Conservation (phyloP, 2,329 filamentous ascomycete species). For the Aspergillus awamori region DNA sequence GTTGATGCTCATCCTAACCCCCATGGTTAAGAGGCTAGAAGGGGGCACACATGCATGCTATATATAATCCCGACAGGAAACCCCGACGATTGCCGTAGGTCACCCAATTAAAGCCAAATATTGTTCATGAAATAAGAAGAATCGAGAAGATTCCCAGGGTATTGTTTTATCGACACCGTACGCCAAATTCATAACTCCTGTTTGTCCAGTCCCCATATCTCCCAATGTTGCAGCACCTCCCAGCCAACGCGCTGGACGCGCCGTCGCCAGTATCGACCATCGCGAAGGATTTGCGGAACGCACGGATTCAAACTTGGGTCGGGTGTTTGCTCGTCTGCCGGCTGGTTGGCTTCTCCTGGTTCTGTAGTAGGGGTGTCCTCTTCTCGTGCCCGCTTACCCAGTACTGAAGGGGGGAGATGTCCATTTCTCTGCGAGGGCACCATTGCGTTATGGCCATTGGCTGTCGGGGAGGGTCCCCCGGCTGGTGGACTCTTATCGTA, state of each 20-base stretch:
- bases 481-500: conserved; percentile 11
- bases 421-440: not conserved
- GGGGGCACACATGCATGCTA: not conserved
- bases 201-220: conserved; percentile 48
- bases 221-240: conserved; percentile 47
- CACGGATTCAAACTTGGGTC: not conserved
- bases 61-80: not conserved
- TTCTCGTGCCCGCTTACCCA: conserved; percentile 27
- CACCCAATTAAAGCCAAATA: too few relatives aligned
- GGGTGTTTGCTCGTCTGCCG: not conserved
- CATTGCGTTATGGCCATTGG: not conserved
- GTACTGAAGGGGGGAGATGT: conserved; percentile 12
- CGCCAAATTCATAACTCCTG: conserved; percentile 37
- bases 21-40: too few relatives aligned
- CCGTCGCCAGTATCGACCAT: conserved; percentile 36
- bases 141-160: not conserved
- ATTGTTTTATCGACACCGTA: not conserved
- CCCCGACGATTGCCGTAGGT: not conserved
- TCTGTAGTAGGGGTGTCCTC: conserved; percentile 7
- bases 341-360: not conserved
- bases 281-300: conserved; percentile 15
- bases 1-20: too few relatives aligned
- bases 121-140: not conserved
- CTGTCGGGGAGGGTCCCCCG: not conserved
- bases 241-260: conserved; percentile 41